Evolutionary conservation across 306 rosid genomes (phyloP).

Genomic region (Pterocarpus santalinus): DNA sequence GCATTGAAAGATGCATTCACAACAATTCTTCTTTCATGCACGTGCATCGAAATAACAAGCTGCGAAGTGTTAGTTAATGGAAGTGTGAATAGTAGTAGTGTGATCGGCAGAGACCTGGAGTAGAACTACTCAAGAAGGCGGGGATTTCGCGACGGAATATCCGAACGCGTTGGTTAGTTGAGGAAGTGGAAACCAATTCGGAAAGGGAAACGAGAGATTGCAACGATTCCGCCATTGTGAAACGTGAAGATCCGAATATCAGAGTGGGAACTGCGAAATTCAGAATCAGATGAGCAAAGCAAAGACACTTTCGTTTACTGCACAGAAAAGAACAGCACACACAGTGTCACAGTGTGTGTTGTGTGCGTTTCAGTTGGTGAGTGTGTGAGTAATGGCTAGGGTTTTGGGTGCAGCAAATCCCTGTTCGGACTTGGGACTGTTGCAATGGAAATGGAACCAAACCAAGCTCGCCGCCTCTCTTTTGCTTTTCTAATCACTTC

Average conservation of each 20-base stretch:
- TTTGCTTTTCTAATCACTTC: neutral
- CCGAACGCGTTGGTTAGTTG: slow-evolving; percentile 73
- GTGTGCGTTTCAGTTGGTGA: slow-evolving; percentile 7
- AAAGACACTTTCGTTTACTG: neutral
- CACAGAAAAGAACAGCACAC: neutral
- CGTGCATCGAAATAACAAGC: neutral
- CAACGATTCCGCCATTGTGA: slow-evolving; percentile 69
- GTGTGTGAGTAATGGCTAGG: slow-evolving; percentile 41
- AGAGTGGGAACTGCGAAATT: slow-evolving; percentile 11
- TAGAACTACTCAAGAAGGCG: slow-evolving; percentile 50
- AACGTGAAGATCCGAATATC: slow-evolving; percentile 49
- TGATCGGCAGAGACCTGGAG: slow-evolving; percentile 64
- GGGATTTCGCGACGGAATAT: slow-evolving; percentile 81
- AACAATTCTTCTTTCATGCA: neutral
- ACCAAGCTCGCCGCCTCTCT: neutral
- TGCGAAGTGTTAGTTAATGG: neutral
- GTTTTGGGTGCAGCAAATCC: slow-evolving; percentile 44
- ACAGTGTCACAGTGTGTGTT: neutral
- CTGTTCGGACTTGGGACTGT: slow-evolving; percentile 10
- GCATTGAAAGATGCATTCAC: slow-evolving; percentile 19
- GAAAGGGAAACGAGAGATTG: slow-evolving; percentile 67
- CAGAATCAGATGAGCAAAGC: slow-evolving; percentile 12
- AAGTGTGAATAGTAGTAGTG: neutral
- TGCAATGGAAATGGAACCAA: neutral
- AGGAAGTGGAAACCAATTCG: slow-evolving; percentile 68